phyloP scores from a whole-genome alignment of 2,329 filamentous ascomycete genomes.

The Cladosporium sp. region DNA sequence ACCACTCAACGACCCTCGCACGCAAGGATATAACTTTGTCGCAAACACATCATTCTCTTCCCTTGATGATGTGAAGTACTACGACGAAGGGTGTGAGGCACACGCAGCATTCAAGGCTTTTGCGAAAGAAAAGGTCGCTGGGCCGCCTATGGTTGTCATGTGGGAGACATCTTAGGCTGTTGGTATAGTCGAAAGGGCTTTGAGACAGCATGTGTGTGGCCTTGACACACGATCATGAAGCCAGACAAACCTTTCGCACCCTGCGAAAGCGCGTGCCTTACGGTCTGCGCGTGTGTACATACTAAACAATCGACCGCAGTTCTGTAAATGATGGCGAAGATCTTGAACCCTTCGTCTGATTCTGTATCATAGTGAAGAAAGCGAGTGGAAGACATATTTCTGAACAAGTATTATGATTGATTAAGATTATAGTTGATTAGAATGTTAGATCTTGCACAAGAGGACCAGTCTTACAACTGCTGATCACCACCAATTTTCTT shows the following conservation, averaged over 20 bases:
- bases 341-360: background rate
- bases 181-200: no score
- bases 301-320: background rate
- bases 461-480: background rate
- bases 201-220: background rate
- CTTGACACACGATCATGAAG: background rate
- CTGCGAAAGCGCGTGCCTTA: no score
- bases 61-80: conserved; percentile 69
- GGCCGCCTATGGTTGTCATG: conserved; percentile 9
- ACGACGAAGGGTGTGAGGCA: conserved; percentile 61
- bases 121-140: conserved; percentile 18
- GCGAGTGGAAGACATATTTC: background rate
- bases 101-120: conserved; percentile 52
- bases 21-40: conserved; percentile 65
- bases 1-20: conserved; percentile 59
- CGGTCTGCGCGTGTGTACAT: background rate
- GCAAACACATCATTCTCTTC: conserved; percentile 64
- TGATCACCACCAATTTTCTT: background rate
- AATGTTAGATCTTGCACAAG: background rate
- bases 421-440: background rate
- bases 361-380: background rate
- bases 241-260: no score
- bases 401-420: background rate
- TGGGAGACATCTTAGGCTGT: conserved; percentile 1
- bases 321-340: background rate